Conservation (phyloP, 164 flowering plant species). For the Aristolochia contorta region DNA sequence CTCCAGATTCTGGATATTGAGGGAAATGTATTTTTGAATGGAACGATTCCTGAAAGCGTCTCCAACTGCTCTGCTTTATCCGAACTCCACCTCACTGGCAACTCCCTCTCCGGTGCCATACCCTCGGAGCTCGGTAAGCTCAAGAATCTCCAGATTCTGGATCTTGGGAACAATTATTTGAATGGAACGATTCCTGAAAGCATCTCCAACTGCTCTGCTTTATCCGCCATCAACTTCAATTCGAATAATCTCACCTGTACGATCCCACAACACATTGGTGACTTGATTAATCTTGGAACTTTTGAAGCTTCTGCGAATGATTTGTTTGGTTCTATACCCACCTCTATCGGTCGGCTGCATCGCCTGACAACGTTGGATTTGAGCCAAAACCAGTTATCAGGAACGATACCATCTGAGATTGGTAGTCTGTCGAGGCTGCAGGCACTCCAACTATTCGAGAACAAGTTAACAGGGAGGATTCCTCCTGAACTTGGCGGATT, state of each 20-base stretch:
- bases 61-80: conserved; percentile 35
- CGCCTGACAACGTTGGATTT: conserved; percentile 37
- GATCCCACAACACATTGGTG: conserved; percentile 44
- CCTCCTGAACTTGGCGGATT: conserved; percentile 50
- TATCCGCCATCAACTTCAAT: conserved; percentile 23
- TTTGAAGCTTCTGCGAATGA: conserved; percentile 30
- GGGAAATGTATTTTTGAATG: conserved; percentile 70
- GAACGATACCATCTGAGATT: conserved; percentile 41
- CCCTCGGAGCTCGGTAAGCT: conserved; percentile 50
- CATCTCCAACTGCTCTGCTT: conserved; percentile 42
- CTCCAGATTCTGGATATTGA: conserved; percentile 60
- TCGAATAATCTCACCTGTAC: conserved; percentile 52
- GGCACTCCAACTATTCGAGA: conserved; percentile 30
- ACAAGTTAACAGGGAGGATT: conserved; percentile 36
- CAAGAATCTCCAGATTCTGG: conserved; percentile 28
- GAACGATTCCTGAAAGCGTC: no score
- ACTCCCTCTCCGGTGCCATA: conserved; percentile 49
- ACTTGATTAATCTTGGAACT: conserved; percentile 37
- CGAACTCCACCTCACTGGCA: conserved; percentile 24
- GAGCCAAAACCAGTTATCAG: conserved; percentile 43
- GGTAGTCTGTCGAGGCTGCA: conserved; percentile 43
- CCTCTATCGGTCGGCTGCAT: conserved; percentile 38
- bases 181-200: conserved; percentile 45
- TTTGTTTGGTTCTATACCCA: conserved; percentile 52
- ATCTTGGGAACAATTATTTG: conserved; percentile 38